These are phyloP conservation scores for Aspergillus unguis DNA, from an alignment of 2,329 filamentous ascomycete species.

Conservation along the genomic window DNA sequence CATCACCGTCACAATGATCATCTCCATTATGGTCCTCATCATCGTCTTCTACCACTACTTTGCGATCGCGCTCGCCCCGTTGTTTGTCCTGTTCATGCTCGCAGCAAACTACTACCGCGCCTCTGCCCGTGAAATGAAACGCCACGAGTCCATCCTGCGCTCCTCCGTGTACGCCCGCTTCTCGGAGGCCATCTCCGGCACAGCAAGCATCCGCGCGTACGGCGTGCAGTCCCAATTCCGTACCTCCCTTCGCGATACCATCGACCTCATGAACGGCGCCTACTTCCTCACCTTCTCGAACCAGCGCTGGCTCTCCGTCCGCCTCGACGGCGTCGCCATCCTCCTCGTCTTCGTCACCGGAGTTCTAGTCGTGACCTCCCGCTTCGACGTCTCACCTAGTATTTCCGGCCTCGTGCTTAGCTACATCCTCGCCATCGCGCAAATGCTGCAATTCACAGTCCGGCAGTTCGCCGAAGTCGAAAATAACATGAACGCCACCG, in stretches of 20 bases:
- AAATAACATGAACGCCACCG: constrained; percentile 96
- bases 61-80: constrained; percentile 62
- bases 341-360: constrained; percentile 81
- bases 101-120: constrained; percentile 84
- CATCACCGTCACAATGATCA: constrained; percentile 76
- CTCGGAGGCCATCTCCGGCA: constrained; percentile 73
- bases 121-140: constrained; percentile 90
- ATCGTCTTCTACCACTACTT: constrained; percentile 96
- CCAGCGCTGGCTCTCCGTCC: constrained; percentile 85
- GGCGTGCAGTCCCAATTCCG: constrained; percentile 75
- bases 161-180: constrained; percentile 89
- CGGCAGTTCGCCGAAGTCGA: constrained; percentile 92
- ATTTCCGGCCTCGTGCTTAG: constrained; percentile 85
- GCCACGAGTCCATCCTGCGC: constrained; percentile 84
- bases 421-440: constrained; percentile 88
- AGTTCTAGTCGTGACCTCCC: constrained; percentile 86
- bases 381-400: constrained; percentile 79
- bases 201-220: constrained; percentile 84
- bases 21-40: constrained; percentile 81
- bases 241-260: constrained; percentile 63
- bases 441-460: constrained; percentile 94
- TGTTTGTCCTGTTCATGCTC: constrained; percentile 75
- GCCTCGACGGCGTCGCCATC: constrained; percentile 81
- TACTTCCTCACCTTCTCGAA: constrained; percentile 96
- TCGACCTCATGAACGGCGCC: constrained; percentile 89